Evolutionary conservation across 1,284 basidiomycete species (phyloP).

Genomic region (Cutaneotrichosporon arboriforme): DNA sequence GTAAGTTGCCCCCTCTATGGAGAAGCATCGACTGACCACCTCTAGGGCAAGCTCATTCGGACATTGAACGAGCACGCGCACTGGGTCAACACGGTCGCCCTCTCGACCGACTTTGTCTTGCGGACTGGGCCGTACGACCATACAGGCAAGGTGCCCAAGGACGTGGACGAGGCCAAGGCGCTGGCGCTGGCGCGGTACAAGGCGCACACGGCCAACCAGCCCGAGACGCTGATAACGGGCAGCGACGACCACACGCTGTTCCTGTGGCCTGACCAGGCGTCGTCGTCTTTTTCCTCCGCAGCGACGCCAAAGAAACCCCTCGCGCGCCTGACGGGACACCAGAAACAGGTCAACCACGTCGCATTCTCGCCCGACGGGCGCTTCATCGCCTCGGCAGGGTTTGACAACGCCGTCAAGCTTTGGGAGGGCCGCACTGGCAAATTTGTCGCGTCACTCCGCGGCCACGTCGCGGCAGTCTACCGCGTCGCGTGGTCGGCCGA

Average conservation of each 20-base stretch:
- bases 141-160: slow-evolving; percentile 64
- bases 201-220: slow-evolving; percentile 59
- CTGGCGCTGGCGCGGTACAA: slow-evolving; percentile 71
- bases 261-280: slow-evolving; percentile 64
- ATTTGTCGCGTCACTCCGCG: slow-evolving; percentile 79
- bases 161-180: slow-evolving; percentile 73
- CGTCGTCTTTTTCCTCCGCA: slow-evolving; percentile 54
- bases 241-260: slow-evolving; percentile 94
- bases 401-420: slow-evolving; percentile 84
- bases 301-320: slow-evolving; percentile 67
- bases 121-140: slow-evolving; percentile 95
- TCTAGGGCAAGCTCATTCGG: slow-evolving; percentile 54
- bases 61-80: slow-evolving; percentile 92
- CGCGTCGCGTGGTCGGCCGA: slow-evolving; percentile 93
- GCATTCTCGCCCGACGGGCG: slow-evolving; percentile 91
- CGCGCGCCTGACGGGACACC: slow-evolving; percentile 85
- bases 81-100: slow-evolving; percentile 94
- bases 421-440: slow-evolving; percentile 94
- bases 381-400: slow-evolving; percentile 84
- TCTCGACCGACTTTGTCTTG: slow-evolving; percentile 91
- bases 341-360: slow-evolving; percentile 92
- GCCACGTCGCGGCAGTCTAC: slow-evolving; percentile 93
- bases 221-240: slow-evolving; percentile 84
- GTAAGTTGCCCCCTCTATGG: too few relatives aligned
- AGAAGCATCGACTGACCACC: not conserved